Evolutionary conservation across 2,329 filamentous ascomycete species (phyloP).

Genomic region (Alternaria sp.): DNA sequence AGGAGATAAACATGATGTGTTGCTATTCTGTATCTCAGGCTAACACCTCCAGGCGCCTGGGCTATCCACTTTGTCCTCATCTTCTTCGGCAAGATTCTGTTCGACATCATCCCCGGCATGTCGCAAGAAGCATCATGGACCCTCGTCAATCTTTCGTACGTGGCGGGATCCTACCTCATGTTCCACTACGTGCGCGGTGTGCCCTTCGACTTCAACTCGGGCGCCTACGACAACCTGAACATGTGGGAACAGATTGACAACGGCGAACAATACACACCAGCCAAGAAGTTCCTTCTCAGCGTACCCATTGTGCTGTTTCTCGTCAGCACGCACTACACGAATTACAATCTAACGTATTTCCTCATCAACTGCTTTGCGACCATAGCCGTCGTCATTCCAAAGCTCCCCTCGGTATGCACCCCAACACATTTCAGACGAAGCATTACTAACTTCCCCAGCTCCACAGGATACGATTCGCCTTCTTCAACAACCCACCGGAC

Average conservation of each 20-base stretch:
- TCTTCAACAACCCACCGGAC: conserved; percentile 49
- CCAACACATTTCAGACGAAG: background rate
- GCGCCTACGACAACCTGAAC: conserved; percentile 98
- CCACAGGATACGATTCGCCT: conserved; percentile 48
- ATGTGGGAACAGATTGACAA: conserved; percentile 99
- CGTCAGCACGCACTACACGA: conserved; percentile 97
- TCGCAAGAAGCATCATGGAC: conserved; percentile 99
- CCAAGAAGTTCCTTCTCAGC: conserved; percentile 96
- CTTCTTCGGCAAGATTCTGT: conserved; percentile 89
- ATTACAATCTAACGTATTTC: conserved; percentile 97
- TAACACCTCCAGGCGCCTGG: conserved; percentile 77
- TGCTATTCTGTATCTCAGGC: background rate
- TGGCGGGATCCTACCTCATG: conserved; percentile 99
- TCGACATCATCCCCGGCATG: conserved; percentile 93
- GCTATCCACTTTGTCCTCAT: conserved; percentile 96
- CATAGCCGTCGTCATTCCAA: conserved; percentile 91
- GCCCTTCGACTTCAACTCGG: conserved; percentile 98
- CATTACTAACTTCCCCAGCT: conserved; percentile 32
- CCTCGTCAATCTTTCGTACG: conserved; percentile 97
- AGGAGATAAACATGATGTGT: background rate
- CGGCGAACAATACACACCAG: conserved; percentile 96
- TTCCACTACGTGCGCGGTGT: conserved; percentile 98
- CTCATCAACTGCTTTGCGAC: conserved; percentile 96
- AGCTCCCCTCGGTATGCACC: conserved; percentile 85
- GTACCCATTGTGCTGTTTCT: conserved; percentile 95